Evolutionary conservation across 192 early-diverging fungal genomes (phyloP).

Genomic region (Coemansia sp.): DNA sequence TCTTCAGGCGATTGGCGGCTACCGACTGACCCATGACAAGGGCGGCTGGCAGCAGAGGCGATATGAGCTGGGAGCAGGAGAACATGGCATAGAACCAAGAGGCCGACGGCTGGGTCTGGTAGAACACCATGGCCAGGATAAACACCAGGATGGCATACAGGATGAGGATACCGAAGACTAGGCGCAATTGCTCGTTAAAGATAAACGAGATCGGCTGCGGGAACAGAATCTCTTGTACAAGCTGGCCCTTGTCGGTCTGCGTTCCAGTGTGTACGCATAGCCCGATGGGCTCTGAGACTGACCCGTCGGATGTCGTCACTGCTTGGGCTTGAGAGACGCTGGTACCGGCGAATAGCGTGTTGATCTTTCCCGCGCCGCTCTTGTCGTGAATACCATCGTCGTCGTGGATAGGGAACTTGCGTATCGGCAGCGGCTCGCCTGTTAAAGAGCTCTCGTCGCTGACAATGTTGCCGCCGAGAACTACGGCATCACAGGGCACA

Average conservation of each 20-base stretch:
- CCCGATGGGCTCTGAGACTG: constrained; percentile 43
- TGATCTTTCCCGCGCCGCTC: constrained; percentile 56
- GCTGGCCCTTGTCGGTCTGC: constrained; percentile 59
- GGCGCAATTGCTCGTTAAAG: constrained; percentile 65
- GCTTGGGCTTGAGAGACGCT: constrained; percentile 57
- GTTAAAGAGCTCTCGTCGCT: constrained; percentile 74
- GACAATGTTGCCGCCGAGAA: constrained; percentile 67
- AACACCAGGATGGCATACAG: constrained; percentile 56
- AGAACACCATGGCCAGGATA: constrained; percentile 40
- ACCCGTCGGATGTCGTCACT: constrained; percentile 25
- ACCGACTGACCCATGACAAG: constrained; percentile 64
- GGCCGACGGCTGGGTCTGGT: constrained; percentile 56
- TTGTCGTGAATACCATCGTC: constrained; percentile 55
- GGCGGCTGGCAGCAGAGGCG: constrained; percentile 61
- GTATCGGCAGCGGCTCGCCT: constrained; percentile 75
- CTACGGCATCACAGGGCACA: constrained; percentile 66
- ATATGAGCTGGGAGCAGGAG: constrained; percentile 61
- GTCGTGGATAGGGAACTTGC: constrained; percentile 67
- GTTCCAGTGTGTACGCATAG: constrained; percentile 46
- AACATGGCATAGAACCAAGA: constrained; percentile 67
- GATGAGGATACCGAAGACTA: constrained; percentile 60
- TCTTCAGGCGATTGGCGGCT: constrained; percentile 54
- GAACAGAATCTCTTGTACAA: constrained; percentile 65
- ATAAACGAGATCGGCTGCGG: constrained; percentile 62
- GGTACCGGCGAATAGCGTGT: constrained; percentile 69